Percentiles rank a stretch among this genome's conserved stretches.
Conservation (phyloP, 2,329 filamentous ascomycete genomes). For the Mycosphaerelloides madeirae region DNA sequence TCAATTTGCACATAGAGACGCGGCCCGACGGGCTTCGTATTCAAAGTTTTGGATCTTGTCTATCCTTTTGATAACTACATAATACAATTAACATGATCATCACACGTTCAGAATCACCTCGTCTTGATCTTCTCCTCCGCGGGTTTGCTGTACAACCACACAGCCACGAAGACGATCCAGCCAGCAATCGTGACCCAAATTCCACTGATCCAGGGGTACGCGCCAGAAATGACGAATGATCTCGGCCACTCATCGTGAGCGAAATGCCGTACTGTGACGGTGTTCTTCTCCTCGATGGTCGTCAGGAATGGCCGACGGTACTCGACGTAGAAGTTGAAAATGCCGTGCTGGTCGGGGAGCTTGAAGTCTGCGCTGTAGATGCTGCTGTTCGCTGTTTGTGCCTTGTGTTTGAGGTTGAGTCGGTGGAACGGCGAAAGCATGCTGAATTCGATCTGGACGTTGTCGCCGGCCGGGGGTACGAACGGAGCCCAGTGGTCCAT, state of each 20-base stretch:
- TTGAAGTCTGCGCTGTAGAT: conserved; percentile 72
- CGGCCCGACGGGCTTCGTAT: too few relatives aligned
- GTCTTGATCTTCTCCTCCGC: conserved; percentile 35
- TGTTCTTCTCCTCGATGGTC: conserved; percentile 86
- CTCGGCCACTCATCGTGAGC: conserved; percentile 95
- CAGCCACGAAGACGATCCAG: conserved; percentile 75
- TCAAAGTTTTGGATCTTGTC: too few relatives aligned
- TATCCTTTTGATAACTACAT: too few relatives aligned
- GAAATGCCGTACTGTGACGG: conserved; percentile 91
- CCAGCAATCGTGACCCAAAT: conserved; percentile 78
- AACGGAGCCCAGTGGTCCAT: conserved; percentile 74
- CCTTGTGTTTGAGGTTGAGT: conserved; percentile 59
- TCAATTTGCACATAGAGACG: too few relatives aligned
- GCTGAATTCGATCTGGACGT: conserved; percentile 89
- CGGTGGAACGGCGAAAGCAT: conserved; percentile 99
- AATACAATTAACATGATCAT: too few relatives aligned
- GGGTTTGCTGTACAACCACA: conserved; percentile 80
- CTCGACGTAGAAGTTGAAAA: conserved; percentile 97
- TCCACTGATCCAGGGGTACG: conserved; percentile 91
- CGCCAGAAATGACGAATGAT: conserved; percentile 81
- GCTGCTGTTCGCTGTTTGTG: conserved; percentile 59
- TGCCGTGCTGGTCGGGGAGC: conserved; percentile 93
- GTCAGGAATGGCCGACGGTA: conserved; percentile 93
- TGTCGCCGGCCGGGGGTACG: conserved; percentile 62
- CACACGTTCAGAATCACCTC: conserved; percentile 8